Percentiles rank a stretch among this genome's conserved stretches.
Evolutionary conservation across 2,329 filamentous ascomycete genomes (phyloP).

Genomic region (Teratosphaeria pseudoeucalypti): DNA sequence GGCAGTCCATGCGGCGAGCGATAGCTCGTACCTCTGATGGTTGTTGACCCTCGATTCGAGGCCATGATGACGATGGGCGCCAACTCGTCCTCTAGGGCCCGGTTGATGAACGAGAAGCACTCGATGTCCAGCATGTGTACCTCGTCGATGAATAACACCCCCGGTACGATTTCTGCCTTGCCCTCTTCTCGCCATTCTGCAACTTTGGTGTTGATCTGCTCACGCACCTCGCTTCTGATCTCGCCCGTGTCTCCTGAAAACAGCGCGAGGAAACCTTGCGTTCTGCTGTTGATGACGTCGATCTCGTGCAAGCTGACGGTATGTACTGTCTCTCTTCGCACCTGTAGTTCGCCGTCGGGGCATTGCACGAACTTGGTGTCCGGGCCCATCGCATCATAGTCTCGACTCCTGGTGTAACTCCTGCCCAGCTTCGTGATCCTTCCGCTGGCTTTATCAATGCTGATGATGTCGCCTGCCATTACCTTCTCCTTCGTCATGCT

Average conservation of each 20-base stretch:
- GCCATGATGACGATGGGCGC: slow-evolving; percentile 99
- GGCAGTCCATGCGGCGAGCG: slow-evolving; percentile 87
- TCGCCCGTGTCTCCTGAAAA: slow-evolving; percentile 98
- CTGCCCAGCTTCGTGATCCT: slow-evolving; percentile 96
- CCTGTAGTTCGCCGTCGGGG: slow-evolving; percentile 93
- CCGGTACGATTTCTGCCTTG: slow-evolving; percentile 95
- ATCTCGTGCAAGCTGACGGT: slow-evolving; percentile 97
- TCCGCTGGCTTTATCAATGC: slow-evolving; percentile 95
- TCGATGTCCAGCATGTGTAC: slow-evolving; percentile 99
- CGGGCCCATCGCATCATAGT: slow-evolving; percentile 98
- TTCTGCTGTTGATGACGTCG: slow-evolving; percentile 96
- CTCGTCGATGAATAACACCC: slow-evolving; percentile 96
- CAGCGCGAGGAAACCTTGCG: slow-evolving; percentile 93
- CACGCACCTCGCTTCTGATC: slow-evolving; percentile 90
- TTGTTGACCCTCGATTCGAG: slow-evolving; percentile 84
- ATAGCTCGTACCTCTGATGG: slow-evolving; percentile 89
- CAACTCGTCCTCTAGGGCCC: slow-evolving; percentile 85
- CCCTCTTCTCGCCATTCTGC: slow-evolving; percentile 99
- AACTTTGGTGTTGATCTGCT: slow-evolving; percentile 98
- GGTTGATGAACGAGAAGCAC: slow-evolving; percentile 97
- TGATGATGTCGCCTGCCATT: slow-evolving; percentile 96
- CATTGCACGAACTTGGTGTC: slow-evolving; percentile 98
- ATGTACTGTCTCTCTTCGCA: slow-evolving; percentile 92
- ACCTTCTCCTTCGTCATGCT: slow-evolving; percentile 99
- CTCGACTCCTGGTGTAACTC: slow-evolving; percentile 85